Evolutionary conservation across 306 rosid species (phyloP).

Genomic region (Betula pendula): DNA sequence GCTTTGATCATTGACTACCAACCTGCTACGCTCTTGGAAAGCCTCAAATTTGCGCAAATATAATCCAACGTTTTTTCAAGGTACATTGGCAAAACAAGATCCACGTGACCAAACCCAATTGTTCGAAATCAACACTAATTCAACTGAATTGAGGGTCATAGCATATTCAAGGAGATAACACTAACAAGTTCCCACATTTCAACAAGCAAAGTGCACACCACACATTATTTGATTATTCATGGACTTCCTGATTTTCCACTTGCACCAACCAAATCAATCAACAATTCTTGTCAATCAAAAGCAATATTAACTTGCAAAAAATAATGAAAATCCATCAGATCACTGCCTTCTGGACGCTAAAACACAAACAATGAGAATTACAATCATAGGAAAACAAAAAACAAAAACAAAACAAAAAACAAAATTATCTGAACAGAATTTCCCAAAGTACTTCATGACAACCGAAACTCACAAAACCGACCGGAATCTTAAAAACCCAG

Average conservation of each 20-base stretch:
- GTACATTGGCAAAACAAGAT: slow-evolving; percentile 11
- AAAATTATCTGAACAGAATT: background rate
- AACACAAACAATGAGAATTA: background rate
- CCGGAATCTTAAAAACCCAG: slow-evolving; percentile 9
- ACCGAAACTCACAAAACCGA: slow-evolving; percentile 15
- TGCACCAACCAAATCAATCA: background rate
- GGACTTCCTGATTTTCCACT: background rate
- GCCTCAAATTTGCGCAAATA: slow-evolving; percentile 5
- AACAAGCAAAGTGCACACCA: background rate
- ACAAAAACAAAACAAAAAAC: no score
- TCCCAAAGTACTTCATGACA: background rate
- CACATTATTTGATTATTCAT: background rate
- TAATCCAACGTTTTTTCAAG: background rate
- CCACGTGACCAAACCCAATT: slow-evolving; percentile 4
- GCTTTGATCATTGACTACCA: background rate
- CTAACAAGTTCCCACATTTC: slow-evolving; percentile 4
- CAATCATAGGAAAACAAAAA: background rate
- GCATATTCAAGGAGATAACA: background rate
- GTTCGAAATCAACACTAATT: background rate
- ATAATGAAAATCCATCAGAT: background rate
- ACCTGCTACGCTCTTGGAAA: background rate
- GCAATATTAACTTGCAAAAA: background rate
- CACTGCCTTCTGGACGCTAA: background rate
- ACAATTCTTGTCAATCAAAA: background rate
- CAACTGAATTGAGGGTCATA: slow-evolving; percentile 1